These are phyloP conservation scores for Dicorynia guianensis DNA, from an alignment of 306 rosid genomes.

Conservation along the genomic window DNA sequence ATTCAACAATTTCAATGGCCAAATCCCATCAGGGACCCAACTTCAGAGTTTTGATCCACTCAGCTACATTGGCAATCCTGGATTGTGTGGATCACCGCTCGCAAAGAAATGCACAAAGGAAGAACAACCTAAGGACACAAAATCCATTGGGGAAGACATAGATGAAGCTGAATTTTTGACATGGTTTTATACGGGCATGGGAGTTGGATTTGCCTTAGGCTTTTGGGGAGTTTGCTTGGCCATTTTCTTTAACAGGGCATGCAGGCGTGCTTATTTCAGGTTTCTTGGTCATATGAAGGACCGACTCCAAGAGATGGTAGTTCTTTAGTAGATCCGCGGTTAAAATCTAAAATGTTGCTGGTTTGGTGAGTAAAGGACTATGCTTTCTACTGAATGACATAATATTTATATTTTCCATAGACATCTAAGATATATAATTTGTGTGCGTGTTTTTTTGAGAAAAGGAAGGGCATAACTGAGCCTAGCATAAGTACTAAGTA, in stretches of 20 bases:
- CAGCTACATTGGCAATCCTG: constrained; percentile 32
- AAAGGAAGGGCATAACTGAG: too few species aligned
- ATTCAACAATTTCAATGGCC: constrained; percentile 20
- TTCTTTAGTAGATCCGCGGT: not conserved
- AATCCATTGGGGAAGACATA: not conserved
- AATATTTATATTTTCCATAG: too few species aligned
- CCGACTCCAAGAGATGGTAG: not conserved
- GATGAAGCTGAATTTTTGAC: not conserved
- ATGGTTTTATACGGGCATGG: constrained; percentile 24
- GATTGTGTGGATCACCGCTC: constrained; percentile 34
- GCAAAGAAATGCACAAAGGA: not conserved
- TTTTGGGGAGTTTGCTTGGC: constrained; percentile 9
- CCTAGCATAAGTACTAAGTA: too few species aligned
- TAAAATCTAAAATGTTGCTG: too few species aligned
- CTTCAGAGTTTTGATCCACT: not conserved
- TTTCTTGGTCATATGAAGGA: not conserved
- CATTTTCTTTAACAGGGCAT: not conserved
- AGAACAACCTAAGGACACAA: not conserved
- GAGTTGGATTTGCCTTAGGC: constrained; percentile 4
- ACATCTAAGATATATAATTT: too few species aligned
- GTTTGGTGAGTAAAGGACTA: not conserved
- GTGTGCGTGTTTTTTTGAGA: too few species aligned
- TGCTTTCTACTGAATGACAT: not conserved
- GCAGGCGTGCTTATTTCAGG: constrained; percentile 28
- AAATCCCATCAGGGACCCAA: constrained; percentile 34